A percentile compares a stretch with the other conserved stretches of the same genome.
phyloP scores from a whole-genome alignment of 1,284 basidiomycete genomes.

The Rhodotorula mucilaginosa region DNA sequence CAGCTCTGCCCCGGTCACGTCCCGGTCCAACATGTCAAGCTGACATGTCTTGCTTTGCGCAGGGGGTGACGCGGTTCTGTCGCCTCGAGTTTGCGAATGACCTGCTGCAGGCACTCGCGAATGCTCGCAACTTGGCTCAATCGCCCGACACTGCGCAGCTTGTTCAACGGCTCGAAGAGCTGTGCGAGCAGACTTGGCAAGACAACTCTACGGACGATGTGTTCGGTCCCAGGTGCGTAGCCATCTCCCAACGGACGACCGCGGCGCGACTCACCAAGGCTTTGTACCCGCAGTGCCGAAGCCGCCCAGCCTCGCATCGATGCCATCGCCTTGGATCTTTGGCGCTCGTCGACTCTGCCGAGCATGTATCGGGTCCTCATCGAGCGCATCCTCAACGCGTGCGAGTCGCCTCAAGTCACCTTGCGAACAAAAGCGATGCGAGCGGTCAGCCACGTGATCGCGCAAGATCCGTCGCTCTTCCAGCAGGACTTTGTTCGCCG shows the following conservation, averaged over 20 bases:
- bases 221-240: constrained; percentile 35
- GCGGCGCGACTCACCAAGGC: background rate
- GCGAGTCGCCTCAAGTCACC: constrained; percentile 77
- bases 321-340: constrained; percentile 68
- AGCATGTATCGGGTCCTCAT: constrained; percentile 77
- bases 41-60: background rate
- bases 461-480: constrained; percentile 78
- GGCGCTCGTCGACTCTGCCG: constrained; percentile 67
- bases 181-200: constrained; percentile 11
- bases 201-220: constrained; percentile 30
- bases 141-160: background rate
- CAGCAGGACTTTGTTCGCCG: constrained; percentile 51
- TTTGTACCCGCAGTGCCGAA: background rate
- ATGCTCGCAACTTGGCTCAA: background rate
- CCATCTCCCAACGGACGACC: too few relatives aligned
- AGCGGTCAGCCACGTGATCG: constrained; percentile 78
- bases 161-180: constrained; percentile 2
- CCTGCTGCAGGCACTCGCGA: constrained; percentile 58
- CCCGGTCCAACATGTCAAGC: background rate
- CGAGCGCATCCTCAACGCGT: constrained; percentile 67
- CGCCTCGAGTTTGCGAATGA: constrained; percentile 71
- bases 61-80: constrained; percentile 53
- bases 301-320: constrained; percentile 62
- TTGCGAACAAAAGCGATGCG: constrained; percentile 86
- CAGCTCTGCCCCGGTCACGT: background rate